A percentile compares a stretch with the other conserved stretches of the same genome.
Evolutionary conservation across 2,329 filamentous ascomycete species (phyloP).

Genomic region (Colletotrichum echinochloae): DNA sequence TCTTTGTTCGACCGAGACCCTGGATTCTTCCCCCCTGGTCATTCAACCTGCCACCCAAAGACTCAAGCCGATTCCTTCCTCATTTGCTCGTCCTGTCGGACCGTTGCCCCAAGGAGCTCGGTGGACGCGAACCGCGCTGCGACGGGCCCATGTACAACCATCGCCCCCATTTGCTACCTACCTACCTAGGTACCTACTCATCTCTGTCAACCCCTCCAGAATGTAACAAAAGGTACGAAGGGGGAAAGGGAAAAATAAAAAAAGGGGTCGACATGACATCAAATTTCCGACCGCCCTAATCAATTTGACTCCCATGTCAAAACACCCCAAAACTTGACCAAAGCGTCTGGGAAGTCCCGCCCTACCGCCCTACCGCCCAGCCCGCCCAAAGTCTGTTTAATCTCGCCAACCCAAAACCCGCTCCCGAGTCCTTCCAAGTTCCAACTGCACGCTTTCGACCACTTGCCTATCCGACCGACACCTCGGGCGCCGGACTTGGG

Average conservation of each 20-base stretch:
- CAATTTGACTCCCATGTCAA: constrained; percentile 41
- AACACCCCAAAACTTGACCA: constrained; percentile 35
- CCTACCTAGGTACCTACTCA: constrained; percentile 5
- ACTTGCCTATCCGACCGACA: constrained; percentile 28
- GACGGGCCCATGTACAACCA: not conserved
- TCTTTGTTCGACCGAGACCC: constrained; percentile 34
- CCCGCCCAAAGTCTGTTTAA: constrained; percentile 20
- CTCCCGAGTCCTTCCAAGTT: constrained; percentile 28
- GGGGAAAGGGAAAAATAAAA: not conserved
- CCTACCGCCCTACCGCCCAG: constrained; percentile 31
- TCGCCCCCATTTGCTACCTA: constrained; percentile 6
- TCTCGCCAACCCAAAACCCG: constrained; percentile 30
- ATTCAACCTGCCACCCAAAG: not conserved
- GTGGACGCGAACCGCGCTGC: constrained; percentile 2
- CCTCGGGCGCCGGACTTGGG: constrained; percentile 30
- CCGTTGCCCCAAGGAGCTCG: constrained; percentile 1
- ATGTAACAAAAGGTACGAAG: not conserved
- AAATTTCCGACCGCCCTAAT: constrained; percentile 39
- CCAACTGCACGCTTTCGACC: not conserved
- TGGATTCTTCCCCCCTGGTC: constrained; percentile 14
- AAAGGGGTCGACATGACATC: constrained; percentile 36
- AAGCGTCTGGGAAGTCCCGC: constrained; percentile 38
- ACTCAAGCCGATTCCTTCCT: not conserved
- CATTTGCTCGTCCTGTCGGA: not conserved
- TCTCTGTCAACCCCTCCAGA: constrained; percentile 26